Evolutionary conservation across 1,284 basidiomycete species (phyloP), one percentile per base, ranked within the genome.

Genomic region (Ustilago trichophora): DNA sequence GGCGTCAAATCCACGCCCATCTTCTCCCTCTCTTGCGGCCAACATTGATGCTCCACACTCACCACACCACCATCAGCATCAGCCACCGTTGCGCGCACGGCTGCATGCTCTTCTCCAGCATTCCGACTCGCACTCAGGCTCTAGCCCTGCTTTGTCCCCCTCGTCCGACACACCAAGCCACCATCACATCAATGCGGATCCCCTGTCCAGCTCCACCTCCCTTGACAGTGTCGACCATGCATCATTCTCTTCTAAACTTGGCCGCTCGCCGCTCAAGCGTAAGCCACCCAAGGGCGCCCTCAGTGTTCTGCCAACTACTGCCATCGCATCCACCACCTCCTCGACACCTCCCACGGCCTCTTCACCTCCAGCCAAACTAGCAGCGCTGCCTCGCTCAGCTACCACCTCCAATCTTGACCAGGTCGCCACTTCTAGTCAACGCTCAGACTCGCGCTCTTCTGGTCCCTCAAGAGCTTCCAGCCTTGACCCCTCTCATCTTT

Each of bases 91-190:
- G 21, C 62, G 54, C 6, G 54, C 62, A 19, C 49, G 62, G 3
- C 33, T 64, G 6, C 62, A 64, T 11, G 62, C 54, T 38, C 50
- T 64, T 9, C 54, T 64, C 4, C 62, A 64, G 36, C 60, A 64
- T 19, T 29, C 45, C 16, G 41, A 64, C 12, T 46, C 62, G 21
- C 50, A 64, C 18, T 40, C 36, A 6, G 41, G 36, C 54, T 57
- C 62, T 3, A 64, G 62, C 29, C 62, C 62, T 10, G 49, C 49
- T 26, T 36, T 53, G 4, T 64, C 62, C 26, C 54, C 54, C 7
- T 35, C 50, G 19, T 64, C 62, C 22, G 54, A 64, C 19, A 41
- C 54, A 15, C 45, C 40, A 3, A 64, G 54, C 18, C 54, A 57
- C 11, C 41, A 48, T 26, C 49, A 27, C 13, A 52, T 35, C 13